A percentile compares a stretch with the other conserved stretches of the same genome.
Conservation (phyloP, 2,329 filamentous ascomycete genomes). For the Coleophoma crateriformis region DNA sequence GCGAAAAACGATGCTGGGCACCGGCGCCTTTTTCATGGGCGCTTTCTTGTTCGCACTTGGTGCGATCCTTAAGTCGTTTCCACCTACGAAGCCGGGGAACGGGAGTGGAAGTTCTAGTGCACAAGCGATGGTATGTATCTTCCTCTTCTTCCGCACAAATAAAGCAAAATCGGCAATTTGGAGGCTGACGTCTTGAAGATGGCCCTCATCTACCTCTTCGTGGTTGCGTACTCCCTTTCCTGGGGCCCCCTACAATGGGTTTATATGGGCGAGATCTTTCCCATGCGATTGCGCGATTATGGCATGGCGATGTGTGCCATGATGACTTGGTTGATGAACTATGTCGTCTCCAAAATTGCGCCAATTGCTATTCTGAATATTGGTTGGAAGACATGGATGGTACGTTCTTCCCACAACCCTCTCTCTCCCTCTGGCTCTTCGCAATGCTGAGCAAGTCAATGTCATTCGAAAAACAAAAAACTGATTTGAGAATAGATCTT, state of each 20-base stretch:
- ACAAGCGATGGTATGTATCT: too few species aligned
- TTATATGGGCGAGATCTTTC: conserved; percentile 44
- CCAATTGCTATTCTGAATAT: conserved; percentile 43
- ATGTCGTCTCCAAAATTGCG: conserved; percentile 40
- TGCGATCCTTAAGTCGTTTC: conserved; percentile 37
- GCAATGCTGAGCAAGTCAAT: too few species aligned
- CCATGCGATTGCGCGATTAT: conserved; percentile 39
- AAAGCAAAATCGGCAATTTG: too few species aligned
- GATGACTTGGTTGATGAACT: conserved; percentile 46
- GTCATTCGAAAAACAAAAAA: too few species aligned
- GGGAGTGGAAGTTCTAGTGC: not conserved
- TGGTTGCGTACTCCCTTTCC: conserved; percentile 37
- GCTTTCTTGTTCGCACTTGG: conserved; percentile 45
- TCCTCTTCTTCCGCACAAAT: too few species aligned
- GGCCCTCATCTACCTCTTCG: conserved; percentile 13
- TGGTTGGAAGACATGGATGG: conserved; percentile 27
- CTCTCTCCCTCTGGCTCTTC: too few species aligned
- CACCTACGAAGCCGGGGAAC: conserved; percentile 13
- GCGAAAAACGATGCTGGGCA: conserved; percentile 38
- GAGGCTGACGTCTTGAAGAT: not conserved
- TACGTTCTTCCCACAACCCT: too few species aligned
- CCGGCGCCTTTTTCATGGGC: conserved; percentile 42
- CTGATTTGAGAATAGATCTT: not conserved
- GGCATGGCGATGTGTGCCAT: conserved; percentile 42
- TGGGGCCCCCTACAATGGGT: conserved; percentile 47